Evolutionary conservation across 139 green algal genomes (phyloP).

Genomic region (Yamagishiella unicocca): DNA sequence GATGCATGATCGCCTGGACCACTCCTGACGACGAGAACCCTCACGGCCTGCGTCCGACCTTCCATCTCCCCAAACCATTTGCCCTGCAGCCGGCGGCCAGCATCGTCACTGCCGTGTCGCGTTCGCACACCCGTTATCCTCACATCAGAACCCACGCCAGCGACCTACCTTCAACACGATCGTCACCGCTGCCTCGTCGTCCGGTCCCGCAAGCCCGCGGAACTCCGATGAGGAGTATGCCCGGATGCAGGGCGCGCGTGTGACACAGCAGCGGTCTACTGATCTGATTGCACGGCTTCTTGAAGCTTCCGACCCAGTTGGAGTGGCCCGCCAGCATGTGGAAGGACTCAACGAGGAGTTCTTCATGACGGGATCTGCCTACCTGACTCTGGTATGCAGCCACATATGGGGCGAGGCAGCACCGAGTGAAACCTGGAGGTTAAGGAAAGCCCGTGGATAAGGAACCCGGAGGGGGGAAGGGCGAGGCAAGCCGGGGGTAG

Average conservation of each 20-base stretch:
- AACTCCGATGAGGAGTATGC: background rate
- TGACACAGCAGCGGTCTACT: background rate
- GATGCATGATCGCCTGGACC: background rate
- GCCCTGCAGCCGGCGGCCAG: background rate
- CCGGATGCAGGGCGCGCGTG: background rate
- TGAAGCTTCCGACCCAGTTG: background rate
- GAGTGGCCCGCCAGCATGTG: background rate
- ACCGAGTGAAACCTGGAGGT: background rate
- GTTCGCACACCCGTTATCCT: background rate
- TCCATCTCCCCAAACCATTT: background rate
- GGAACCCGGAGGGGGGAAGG: too few species aligned
- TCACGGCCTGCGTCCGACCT: too few species aligned
- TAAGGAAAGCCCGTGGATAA: too few species aligned
- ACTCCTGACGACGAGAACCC: too few species aligned
- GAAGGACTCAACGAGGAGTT: conserved; percentile 40
- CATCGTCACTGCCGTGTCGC: background rate
- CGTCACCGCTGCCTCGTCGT: background rate
- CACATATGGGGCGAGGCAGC: background rate
- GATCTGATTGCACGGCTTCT: conserved; percentile 22
- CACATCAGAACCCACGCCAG: too few species aligned
- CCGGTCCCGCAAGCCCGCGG: background rate
- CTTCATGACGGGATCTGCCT: conserved; percentile 4
- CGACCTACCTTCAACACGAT: background rate
- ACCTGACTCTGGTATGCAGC: background rate
- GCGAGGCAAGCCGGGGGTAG: too few species aligned